These are phyloP conservation scores for Citrullus mucosospermus DNA, from an alignment of 306 rosid genomes.

Conservation along the genomic window DNA sequence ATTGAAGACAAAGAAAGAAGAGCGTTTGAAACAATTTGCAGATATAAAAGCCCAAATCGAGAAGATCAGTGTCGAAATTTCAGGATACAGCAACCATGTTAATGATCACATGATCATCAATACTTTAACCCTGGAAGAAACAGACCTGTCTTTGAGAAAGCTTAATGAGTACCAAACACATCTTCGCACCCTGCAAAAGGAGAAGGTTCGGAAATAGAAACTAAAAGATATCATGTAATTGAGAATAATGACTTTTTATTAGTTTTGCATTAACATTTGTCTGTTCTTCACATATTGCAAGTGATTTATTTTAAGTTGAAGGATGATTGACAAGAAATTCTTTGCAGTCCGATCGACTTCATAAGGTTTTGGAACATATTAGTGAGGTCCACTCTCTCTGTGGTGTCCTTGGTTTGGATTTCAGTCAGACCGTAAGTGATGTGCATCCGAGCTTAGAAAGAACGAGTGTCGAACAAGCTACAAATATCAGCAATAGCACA, in stretches of 20 bases:
- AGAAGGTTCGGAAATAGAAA: constrained; percentile 49
- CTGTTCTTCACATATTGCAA: neutral
- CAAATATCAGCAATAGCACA: constrained; percentile 77
- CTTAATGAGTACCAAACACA: constrained; percentile 71
- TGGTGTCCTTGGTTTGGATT: constrained; percentile 78
- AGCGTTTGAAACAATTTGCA: constrained; percentile 69
- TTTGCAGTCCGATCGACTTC: constrained; percentile 79
- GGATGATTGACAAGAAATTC: neutral
- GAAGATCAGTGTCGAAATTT: constrained; percentile 74
- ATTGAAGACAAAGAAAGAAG: constrained; percentile 60
- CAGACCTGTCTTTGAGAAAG: constrained; percentile 74
- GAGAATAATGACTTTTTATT: neutral
- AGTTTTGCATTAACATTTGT: neutral
- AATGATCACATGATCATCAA: constrained; percentile 17
- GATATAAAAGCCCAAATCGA: constrained; percentile 67
- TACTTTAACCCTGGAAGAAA: constrained; percentile 37
- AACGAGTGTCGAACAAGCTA: constrained; percentile 54
- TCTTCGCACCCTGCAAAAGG: constrained; percentile 72
- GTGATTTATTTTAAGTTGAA: neutral
- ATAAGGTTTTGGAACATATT: constrained; percentile 73
- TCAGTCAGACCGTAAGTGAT: constrained; percentile 66
- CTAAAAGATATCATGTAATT: neutral
- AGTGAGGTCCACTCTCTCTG: constrained; percentile 89
- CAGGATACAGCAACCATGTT: constrained; percentile 35
- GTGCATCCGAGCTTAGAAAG: constrained; percentile 90